Evolutionary conservation across 1,284 basidiomycete species (phyloP).

Genomic region (Microbotryum saponariae): DNA sequence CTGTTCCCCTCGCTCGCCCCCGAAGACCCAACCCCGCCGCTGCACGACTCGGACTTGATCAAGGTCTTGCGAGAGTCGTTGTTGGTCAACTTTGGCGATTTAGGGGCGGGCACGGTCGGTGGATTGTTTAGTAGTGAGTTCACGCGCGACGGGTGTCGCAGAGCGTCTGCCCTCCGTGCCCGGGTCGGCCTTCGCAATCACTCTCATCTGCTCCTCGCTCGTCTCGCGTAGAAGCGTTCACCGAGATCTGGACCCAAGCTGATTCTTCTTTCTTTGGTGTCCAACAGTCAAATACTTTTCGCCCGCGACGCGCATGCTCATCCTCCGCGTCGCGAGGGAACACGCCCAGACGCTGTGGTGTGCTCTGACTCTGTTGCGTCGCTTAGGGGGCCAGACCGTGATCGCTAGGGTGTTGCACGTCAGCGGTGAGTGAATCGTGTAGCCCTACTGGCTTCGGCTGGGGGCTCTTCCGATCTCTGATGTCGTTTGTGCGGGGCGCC

Average conservation of each 20-base stretch:
- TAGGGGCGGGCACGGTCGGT: conserved; percentile 34
- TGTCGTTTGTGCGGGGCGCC: neutral
- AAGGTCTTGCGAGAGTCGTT: conserved; percentile 30
- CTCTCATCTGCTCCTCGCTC: no score
- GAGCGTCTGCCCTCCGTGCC: neutral
- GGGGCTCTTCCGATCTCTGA: neutral
- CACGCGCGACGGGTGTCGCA: neutral
- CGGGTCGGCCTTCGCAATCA: no score
- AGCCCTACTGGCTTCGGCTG: neutral
- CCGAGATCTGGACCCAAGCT: neutral
- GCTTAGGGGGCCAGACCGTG: conserved; percentile 26
- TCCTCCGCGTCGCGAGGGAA: conserved; percentile 32
- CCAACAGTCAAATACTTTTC: conserved; percentile 36
- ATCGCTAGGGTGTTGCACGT: conserved; percentile 32
- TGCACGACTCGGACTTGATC: conserved; percentile 29
- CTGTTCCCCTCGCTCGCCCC: conserved; percentile 23
- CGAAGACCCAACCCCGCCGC: conserved; percentile 3
- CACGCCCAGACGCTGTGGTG: conserved; percentile 33
- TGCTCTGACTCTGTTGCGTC: conserved; percentile 31
- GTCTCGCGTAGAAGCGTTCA: neutral
- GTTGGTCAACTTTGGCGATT: conserved; percentile 35
- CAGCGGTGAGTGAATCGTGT: conserved; percentile 23
- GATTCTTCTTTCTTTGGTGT: neutral
- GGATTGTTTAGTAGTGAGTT: conserved; percentile 32
- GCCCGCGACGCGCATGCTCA: conserved; percentile 28